Evolutionary conservation across 805 yeast species (phyloP), one percentile per base, ranked within the genome.

Genomic region (Nakazawaea ernobii): DNA sequence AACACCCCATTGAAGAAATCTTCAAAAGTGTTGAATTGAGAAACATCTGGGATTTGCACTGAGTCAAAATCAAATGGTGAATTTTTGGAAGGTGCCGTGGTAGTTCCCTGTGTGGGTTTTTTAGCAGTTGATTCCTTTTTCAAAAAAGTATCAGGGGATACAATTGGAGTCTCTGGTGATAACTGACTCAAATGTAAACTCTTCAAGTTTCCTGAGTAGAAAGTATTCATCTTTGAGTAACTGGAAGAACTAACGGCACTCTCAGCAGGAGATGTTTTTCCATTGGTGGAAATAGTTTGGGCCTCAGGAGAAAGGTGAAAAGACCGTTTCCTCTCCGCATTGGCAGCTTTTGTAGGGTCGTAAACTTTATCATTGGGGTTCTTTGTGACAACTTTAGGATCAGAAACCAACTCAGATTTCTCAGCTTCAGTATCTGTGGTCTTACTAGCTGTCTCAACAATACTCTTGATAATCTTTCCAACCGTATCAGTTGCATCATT

Each of bases 401-500:
- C 27, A 1, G 45, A 10, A 10, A 10, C 36, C 28, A 29, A 11
- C 9, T 35, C 33, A 10, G 44, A 36, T 40, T 47, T 15, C 43
- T 37, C 28, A 39, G 43, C 20, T 32, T 17, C 32, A 27, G 42
- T 14, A 28, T 40, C 38, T 35, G 49, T 57, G 35, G 53, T 52
- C 11, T 57, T 59, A 48, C 61, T 66, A 8, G 76, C 72, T 2
- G 67, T 60, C 43, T 75, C 80, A 27, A 78, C 76, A 27, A 80
- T 59, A 27, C 73, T 68, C 53, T 72, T 73, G 42, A 80, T 73
- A 42, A 80, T 74, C 45, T 70, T 70, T 2, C 83, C 82, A 35
- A 80, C 79, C 5, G 80, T 77, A 48, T 75, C 81, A 0, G 83
- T 78, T 2, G 80, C 81, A 56, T 79, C 84, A 52, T 77, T 78